Evolutionary conservation across 805 yeast species (phyloP).

Genomic region (Wickerhamiella sergipiensis): DNA sequence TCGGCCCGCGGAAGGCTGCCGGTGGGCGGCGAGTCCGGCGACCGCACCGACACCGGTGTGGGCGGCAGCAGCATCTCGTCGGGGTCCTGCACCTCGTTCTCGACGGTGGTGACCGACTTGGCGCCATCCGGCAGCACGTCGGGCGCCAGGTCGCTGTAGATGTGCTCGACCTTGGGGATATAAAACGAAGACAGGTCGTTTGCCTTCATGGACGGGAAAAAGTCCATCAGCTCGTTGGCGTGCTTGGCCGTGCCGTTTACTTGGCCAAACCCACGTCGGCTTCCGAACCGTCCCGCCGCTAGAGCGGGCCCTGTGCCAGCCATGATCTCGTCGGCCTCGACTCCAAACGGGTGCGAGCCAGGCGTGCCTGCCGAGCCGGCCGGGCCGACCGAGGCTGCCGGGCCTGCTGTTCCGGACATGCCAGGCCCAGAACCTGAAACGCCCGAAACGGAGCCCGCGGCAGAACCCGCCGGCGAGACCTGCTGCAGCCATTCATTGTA

Average conservation of each 20-base stretch:
- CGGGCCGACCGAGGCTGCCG: too few relatives aligned
- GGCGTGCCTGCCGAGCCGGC: too few relatives aligned
- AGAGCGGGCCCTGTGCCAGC: too few relatives aligned
- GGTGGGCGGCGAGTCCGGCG: not conserved
- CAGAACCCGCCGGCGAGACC: not conserved
- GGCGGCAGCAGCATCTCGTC: not conserved
- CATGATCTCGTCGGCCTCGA: too few relatives aligned
- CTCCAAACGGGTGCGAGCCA: too few relatives aligned
- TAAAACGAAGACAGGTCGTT: slow-evolving; percentile 15
- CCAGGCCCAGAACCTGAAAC: too few relatives aligned
- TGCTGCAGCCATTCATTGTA: not conserved
- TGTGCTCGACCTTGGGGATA: not conserved
- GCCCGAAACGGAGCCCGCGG: not conserved
- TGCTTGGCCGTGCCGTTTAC: not conserved
- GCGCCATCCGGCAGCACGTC: not conserved
- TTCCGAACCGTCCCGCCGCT: not conserved
- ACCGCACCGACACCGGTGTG: not conserved
- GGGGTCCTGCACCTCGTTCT: not conserved
- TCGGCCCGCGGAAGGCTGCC: not conserved
- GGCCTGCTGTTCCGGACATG: too few relatives aligned
- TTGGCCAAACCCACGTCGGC: not conserved
- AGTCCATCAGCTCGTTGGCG: not conserved
- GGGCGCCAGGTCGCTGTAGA: not conserved
- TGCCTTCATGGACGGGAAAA: slow-evolving; percentile 13
- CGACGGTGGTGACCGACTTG: not conserved